Percentiles rank a stretch among this genome's conserved stretches.
Conservation (phyloP, 345 rosid species). For the Acer campestre region DNA sequence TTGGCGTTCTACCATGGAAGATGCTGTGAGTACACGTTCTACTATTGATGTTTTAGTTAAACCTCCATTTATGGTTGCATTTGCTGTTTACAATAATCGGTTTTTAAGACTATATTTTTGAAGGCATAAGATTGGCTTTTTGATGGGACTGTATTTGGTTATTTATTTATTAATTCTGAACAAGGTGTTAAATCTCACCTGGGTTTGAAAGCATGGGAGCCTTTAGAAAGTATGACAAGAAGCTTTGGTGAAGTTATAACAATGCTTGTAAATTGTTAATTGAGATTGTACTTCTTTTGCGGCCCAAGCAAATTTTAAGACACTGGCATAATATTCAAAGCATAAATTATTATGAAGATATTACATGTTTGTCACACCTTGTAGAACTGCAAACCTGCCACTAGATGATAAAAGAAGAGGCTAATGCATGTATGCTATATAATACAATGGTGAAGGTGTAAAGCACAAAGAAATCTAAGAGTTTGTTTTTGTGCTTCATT, state of each 20-base stretch:
- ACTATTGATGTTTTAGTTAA: neutral
- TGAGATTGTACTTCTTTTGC: neutral
- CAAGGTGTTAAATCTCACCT: neutral
- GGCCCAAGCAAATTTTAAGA: neutral
- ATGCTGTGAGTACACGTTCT: constrained; percentile 58
- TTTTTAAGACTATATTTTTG: neutral
- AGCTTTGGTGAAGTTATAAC: neutral
- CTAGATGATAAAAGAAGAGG: neutral
- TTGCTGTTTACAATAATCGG: neutral
- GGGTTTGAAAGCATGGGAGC: constrained; percentile 2
- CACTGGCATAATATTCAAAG: neutral
- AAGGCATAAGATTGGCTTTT: neutral
- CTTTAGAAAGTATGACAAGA: neutral
- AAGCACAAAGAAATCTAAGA: neutral
- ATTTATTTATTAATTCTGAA: neutral
- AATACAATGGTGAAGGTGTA: neutral
- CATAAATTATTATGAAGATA: neutral
- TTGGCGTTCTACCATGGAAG: constrained; percentile 91
- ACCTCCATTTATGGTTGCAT: neutral
- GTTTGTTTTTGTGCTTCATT: too few species aligned
- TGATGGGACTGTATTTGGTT: neutral
- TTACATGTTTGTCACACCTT: neutral
- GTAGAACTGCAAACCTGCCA: neutral
- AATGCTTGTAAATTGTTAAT: neutral
- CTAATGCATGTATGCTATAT: neutral